Evolutionary conservation across 495 filamentous ascomycete species (phyloP), one percentile per base, ranked within the genome.

Genomic region (Hypoxylon perforatum): DNA sequence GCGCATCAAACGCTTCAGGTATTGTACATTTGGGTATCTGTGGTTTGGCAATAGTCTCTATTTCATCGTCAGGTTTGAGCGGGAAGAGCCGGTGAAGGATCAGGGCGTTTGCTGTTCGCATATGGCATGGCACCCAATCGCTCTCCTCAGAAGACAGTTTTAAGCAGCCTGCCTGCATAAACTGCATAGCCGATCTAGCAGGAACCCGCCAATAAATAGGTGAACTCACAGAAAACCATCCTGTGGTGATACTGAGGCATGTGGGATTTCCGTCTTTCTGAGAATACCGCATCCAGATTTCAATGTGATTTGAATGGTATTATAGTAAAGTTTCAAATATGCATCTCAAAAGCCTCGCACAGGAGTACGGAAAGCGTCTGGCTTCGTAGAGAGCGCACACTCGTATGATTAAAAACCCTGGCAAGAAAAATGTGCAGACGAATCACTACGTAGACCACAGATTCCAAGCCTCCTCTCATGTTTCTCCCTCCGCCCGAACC

Each of bases 371-470:
- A 28, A 23, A 38, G 44, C 22, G 8, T 42, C n/a, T 30, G 52
- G 33, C 35, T 51, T 21, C 59, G 55, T 56, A 6, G 57, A 60
- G 57, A 60, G 33, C 52, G 65, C 65, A 50, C 60, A 69, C 65
- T 69, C 3, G 33, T 49, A 63, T 56, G 8, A 59, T 63, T 68
- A 63, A 68, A n/a, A 14, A 63, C 61, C 65, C 65, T 52, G 56
- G 65, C 44, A 60, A 52, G 60, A 44, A 56, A 60, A 56, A 60
- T 54, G 22, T 53, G 38, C 45, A 59, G 25, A 46, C 55, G 49
- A 17, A 15, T 59, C 46, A 50, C 19, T 53, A 49, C 44, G 65
- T 52, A 52, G 23, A 63, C 51, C 59, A 63, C 60, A 61, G 51
- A 50, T 36, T n/a, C 51, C 60, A 39, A 56, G 49, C 33, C 60